A percentile compares a stretch with the other conserved stretches of the same genome.
Conservation (phyloP, 805 yeast genomes). For the Schizosaccharomyces octosporus region DNA sequence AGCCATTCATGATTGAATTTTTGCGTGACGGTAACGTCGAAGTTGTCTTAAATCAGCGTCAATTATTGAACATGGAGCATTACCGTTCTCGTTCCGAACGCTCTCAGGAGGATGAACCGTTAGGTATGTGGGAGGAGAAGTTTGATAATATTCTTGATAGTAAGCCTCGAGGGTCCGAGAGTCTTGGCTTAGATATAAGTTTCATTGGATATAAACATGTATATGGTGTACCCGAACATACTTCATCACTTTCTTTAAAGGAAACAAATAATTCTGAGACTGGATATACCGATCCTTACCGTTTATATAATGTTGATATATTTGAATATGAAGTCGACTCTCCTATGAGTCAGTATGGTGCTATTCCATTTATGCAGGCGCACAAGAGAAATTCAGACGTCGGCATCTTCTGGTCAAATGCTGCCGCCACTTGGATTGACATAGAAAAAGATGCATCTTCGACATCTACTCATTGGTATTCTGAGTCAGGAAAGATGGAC, state of each 20-base stretch:
- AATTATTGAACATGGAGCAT: conserved; percentile 65
- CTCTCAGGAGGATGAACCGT: conserved; percentile 26
- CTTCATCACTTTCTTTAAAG: conserved; percentile 49
- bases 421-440: conserved; percentile 81
- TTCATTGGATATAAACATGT: conserved; percentile 37
- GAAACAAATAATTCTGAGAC: conserved; percentile 28
- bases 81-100: conserved; percentile 20
- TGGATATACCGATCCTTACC: conserved; percentile 39
- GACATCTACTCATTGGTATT: conserved; percentile 65
- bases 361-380: conserved; percentile 71
- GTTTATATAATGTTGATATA: conserved; percentile 79
- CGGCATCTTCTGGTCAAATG: conserved; percentile 77
- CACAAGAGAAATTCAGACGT: conserved; percentile 30
- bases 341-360: conserved; percentile 78
- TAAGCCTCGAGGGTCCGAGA: conserved; percentile 67
- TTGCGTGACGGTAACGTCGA: conserved; percentile 22
- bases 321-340: conserved; percentile 76
- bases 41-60: conserved; percentile 40
- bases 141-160: conserved; percentile 47
- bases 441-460: conserved; percentile 17
- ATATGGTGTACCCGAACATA: conserved; percentile 94
- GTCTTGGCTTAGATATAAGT: conserved; percentile 55
- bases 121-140: conserved; percentile 42
- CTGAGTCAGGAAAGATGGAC: conserved; percentile 72
- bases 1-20: conserved; percentile 29